Conservation (phyloP, 2,329 filamentous ascomycete species). For the Pseudomassariella vexata region DNA sequence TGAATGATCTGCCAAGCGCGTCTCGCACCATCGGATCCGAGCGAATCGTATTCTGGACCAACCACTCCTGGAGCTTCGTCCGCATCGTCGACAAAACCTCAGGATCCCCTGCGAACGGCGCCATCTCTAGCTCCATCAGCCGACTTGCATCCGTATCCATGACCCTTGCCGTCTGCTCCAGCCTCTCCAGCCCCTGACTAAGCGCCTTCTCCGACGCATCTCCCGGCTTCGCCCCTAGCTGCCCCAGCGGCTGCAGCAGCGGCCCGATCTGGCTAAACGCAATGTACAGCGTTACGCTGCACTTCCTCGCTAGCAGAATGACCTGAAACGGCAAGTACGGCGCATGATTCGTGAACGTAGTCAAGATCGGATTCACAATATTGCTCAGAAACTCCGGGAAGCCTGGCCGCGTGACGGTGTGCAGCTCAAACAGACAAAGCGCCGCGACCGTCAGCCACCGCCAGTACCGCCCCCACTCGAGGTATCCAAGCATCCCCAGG, state of each 20-base stretch:
- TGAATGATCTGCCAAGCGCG: conserved; percentile 64
- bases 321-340: conserved; percentile 82
- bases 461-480: conserved; percentile 62
- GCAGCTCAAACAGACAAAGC: conserved; percentile 52
- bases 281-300: conserved; percentile 74
- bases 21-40: conserved; percentile 76
- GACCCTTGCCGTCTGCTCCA: conserved; percentile 54
- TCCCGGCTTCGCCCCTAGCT: conserved; percentile 19
- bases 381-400: conserved; percentile 39
- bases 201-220: conserved; percentile 42
- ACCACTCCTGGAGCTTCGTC: conserved; percentile 73
- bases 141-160: conserved; percentile 65
- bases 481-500: conserved; percentile 59
- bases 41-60: conserved; percentile 80
- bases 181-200: conserved; percentile 58
- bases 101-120: conserved; percentile 72
- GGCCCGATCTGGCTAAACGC: conserved; percentile 78
- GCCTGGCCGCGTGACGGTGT: conserved; percentile 47
- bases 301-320: conserved; percentile 67
- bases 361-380: conserved; percentile 38
- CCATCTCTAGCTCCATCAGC: conserved; percentile 71
- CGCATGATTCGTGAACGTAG: conserved; percentile 36
- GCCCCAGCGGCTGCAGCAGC: conserved; percentile 42
- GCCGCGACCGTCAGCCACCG: conserved; percentile 53
- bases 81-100: conserved; percentile 58